Conservation (phyloP, 371 early-diverging fungal genomes). For the Mucor ambiguus region DNA sequence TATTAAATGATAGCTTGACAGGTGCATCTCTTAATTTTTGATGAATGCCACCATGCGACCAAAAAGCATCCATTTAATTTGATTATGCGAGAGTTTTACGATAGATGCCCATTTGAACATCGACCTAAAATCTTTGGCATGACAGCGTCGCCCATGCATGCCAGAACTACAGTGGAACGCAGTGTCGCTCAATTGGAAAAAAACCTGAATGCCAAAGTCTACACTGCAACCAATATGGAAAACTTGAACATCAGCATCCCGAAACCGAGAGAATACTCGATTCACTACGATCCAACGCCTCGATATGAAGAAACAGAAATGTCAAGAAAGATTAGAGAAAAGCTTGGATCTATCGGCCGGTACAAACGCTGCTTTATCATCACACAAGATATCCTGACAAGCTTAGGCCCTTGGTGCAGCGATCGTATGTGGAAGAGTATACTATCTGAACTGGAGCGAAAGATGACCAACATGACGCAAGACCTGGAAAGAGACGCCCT, state of each 20-base stretch:
- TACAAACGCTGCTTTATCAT: slow-evolving; percentile 41
- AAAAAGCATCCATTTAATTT: slow-evolving; percentile 82
- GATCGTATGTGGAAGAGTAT: slow-evolving; percentile 56
- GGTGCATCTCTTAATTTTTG: slow-evolving; percentile 85
- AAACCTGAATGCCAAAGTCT: slow-evolving; percentile 66
- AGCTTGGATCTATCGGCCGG: slow-evolving; percentile 37
- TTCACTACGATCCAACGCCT: slow-evolving; percentile 50
- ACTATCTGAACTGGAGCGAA: slow-evolving; percentile 37
- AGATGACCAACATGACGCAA: slow-evolving; percentile 19
- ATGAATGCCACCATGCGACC: slow-evolving; percentile 93
- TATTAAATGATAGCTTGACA: slow-evolving; percentile 17
- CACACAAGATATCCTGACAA: slow-evolving; percentile 34
- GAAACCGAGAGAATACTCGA: slow-evolving; percentile 52
- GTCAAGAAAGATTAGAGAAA: slow-evolving; percentile 37
- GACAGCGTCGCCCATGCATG: slow-evolving; percentile 88
- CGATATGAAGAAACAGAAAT: slow-evolving; percentile 46
- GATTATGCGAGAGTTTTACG: slow-evolving; percentile 87
- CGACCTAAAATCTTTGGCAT: slow-evolving; percentile 90
- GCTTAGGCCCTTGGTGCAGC: slow-evolving; percentile 73
- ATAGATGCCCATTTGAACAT: slow-evolving; percentile 41
- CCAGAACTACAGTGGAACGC: slow-evolving; percentile 42
- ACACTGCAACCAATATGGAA: slow-evolving; percentile 55
- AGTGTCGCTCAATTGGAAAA: slow-evolving; percentile 66
- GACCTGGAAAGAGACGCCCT: slow-evolving; percentile 24
- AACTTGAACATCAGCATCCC: slow-evolving; percentile 38